Conservation (phyloP, 2,329 filamentous ascomycete genomes). For the Aspergillus brunneoviolaceus region DNA sequence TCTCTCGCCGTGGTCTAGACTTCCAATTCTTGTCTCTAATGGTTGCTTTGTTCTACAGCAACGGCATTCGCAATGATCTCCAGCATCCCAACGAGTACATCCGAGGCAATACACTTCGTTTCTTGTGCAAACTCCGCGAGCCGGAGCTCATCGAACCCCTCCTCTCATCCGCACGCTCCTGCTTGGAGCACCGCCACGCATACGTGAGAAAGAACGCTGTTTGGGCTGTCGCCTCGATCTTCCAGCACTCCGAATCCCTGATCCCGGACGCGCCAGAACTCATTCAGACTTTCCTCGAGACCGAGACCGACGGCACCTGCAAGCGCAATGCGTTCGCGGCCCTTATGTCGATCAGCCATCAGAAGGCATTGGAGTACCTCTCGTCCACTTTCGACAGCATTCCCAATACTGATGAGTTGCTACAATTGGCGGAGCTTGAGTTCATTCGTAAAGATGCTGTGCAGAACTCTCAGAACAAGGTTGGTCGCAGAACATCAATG, state of each 20-base stretch:
- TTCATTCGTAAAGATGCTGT: slow-evolving; percentile 98
- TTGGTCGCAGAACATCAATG: slow-evolving; percentile 37
- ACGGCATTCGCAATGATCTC: slow-evolving; percentile 95
- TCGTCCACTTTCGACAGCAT: slow-evolving; percentile 89
- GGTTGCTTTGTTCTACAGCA: slow-evolving; percentile 56
- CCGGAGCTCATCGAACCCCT: slow-evolving; percentile 94
- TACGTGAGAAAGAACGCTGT: slow-evolving; percentile 99
- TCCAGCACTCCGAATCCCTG: slow-evolving; percentile 81
- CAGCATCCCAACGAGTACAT: slow-evolving; percentile 99
- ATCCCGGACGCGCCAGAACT: slow-evolving; percentile 96
- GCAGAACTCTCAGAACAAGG: slow-evolving; percentile 91
- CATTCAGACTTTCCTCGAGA: slow-evolving; percentile 82
- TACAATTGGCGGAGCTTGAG: slow-evolving; percentile 91
- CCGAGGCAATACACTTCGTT: slow-evolving; percentile 94
- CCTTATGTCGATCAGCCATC: slow-evolving; percentile 85
- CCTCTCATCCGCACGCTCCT: slow-evolving; percentile 85
- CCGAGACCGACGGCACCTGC: slow-evolving; percentile 91
- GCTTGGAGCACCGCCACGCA: slow-evolving; percentile 92
- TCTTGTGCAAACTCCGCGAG: slow-evolving; percentile 93
- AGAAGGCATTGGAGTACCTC: slow-evolving; percentile 85
- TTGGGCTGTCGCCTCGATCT: slow-evolving; percentile 90
- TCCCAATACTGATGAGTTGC: slow-evolving; percentile 86
- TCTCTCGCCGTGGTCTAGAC: neutral
- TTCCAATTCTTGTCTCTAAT: slow-evolving; percentile 18
- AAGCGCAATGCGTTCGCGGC: slow-evolving; percentile 97